Evolutionary conservation across 352 stramenopile genomes (phyloP).

Genomic region (Phytophthora citrophthora): DNA sequence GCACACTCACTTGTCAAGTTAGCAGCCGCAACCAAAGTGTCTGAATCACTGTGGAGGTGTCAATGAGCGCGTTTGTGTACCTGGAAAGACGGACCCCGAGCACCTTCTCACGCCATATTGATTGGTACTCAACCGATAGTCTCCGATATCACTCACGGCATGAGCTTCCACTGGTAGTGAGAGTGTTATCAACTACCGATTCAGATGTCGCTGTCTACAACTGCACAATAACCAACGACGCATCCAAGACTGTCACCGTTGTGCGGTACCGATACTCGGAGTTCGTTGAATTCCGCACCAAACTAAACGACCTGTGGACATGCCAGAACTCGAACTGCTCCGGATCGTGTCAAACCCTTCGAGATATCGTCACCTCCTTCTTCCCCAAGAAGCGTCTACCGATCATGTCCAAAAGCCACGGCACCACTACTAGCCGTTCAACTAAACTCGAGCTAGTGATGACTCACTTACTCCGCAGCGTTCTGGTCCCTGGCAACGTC

Average conservation of each 20-base stretch:
- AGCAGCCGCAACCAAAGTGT: not conserved
- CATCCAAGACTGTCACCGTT: not conserved
- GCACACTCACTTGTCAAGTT: not conserved
- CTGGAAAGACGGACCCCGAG: not conserved
- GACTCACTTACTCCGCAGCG: not conserved
- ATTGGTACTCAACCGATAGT: conserved; percentile 34
- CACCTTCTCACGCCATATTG: not conserved
- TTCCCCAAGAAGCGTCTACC: not conserved
- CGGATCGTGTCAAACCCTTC: not conserved
- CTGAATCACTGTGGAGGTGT: no score
- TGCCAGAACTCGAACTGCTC: not conserved
- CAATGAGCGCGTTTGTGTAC: not conserved
- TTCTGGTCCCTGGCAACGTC: not conserved
- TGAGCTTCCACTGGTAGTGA: not conserved
- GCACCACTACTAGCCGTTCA: not conserved
- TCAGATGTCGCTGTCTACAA: not conserved
- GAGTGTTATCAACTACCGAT: not conserved
- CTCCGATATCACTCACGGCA: not conserved
- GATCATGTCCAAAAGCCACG: not conserved
- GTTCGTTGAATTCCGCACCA: not conserved
- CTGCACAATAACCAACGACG: not conserved
- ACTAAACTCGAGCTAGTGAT: not conserved
- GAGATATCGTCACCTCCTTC: not conserved
- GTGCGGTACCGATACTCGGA: not conserved
- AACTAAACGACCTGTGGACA: not conserved